Conservation (phyloP, 2,329 filamentous ascomycete genomes). For the Colletotrichum coccodes region DNA sequence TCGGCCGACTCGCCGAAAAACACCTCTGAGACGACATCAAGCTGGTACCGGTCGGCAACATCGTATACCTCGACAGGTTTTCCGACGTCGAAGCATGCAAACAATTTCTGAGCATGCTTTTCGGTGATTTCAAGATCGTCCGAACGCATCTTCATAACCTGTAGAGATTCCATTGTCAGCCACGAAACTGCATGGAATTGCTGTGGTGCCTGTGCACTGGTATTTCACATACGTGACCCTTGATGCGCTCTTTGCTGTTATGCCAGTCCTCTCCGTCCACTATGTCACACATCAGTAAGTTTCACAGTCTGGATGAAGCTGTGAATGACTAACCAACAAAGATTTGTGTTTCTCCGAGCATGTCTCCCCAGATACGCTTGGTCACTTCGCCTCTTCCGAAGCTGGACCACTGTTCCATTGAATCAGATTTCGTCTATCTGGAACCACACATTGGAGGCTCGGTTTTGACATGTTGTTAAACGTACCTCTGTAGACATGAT, state of each 20-base stretch:
- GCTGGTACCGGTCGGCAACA: not conserved
- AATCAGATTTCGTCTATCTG: not conserved
- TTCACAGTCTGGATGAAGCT: not conserved
- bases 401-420: not conserved
- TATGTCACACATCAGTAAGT: not conserved
- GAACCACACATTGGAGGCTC: not conserved
- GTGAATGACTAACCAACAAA: not conserved
- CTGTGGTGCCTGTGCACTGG: no score
- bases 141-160: not conserved
- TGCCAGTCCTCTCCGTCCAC: not conserved
- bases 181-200: no score
- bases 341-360: not conserved
- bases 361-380: not conserved
- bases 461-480: not conserved
- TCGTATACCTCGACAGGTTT: not conserved
- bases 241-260: not conserved
- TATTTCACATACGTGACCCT: not conserved
- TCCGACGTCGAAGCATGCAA: not conserved
- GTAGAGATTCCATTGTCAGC: not conserved
- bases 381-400: not conserved
- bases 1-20: not conserved
- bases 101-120: not conserved
- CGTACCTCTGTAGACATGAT: not conserved
- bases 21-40: not conserved
- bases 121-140: not conserved